A percentile compares a stretch with the other conserved stretches of the same genome.
Evolutionary conservation across 78 protist species (phyloP).

Genomic region (slime mould (Dictyostelium discoideum)): DNA sequence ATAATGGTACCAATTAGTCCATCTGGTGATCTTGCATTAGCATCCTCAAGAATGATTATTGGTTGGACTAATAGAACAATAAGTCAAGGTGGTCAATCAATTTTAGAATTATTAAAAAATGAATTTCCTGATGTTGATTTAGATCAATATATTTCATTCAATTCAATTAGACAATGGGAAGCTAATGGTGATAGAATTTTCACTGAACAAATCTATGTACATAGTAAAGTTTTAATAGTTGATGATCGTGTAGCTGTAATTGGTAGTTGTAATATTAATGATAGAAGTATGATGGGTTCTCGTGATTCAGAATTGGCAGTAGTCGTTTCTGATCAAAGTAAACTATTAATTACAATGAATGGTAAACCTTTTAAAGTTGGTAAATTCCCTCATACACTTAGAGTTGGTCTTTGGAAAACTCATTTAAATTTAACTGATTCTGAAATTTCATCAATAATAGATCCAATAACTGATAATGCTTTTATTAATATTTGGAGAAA

Average conservation of each 20-base stretch:
- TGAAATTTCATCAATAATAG: conserved; percentile 12
- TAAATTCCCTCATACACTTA: conserved; percentile 26
- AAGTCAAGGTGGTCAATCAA: conserved; percentile 51
- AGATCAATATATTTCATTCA: conserved; percentile 9
- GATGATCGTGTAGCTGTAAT: conserved; percentile 85
- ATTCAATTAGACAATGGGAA: conserved; percentile 27
- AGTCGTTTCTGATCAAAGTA: conserved; percentile 18
- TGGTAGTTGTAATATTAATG: conserved; percentile 91
- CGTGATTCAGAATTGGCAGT: conserved; percentile 71
- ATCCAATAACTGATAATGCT: conserved; percentile 52
- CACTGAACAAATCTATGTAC: conserved; percentile 88
- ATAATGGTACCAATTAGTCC: conserved; percentile 59
- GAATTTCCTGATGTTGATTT: conserved; percentile 32
- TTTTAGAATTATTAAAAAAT: conserved; percentile 3
- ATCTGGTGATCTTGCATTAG: conserved; percentile 27
- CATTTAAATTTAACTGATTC: conserved; percentile 39
- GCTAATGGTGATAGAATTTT: neutral
- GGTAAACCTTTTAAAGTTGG: conserved; percentile 46
- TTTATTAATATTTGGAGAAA: conserved; percentile 27
- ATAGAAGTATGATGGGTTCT: conserved; percentile 81
- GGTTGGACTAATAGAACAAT: conserved; percentile 69
- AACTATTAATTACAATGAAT: conserved; percentile 10
- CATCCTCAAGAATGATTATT: conserved; percentile 38
- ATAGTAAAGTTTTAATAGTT: conserved; percentile 82
- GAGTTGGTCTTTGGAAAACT: conserved; percentile 54